Evolutionary conservation across 2,329 filamentous ascomycete species (phyloP).

Genomic region (Chaetomium sp.): DNA sequence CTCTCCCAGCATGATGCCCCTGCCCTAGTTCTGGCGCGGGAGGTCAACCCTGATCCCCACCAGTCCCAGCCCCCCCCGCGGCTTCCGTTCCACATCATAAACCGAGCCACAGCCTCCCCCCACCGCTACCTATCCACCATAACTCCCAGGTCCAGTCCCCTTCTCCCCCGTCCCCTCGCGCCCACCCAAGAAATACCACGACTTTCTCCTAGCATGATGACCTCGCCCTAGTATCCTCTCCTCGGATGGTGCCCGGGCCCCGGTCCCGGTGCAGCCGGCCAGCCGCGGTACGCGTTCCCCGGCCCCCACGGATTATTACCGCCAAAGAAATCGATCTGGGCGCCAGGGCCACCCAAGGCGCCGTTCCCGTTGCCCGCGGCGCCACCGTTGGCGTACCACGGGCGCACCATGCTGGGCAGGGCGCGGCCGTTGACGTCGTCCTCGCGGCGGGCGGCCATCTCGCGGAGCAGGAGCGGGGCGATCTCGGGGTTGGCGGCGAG

Average conservation of each 20-base stretch:
- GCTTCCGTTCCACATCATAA: no score
- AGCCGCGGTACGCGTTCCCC: neutral
- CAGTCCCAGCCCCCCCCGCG: no score
- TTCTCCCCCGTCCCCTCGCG: no score
- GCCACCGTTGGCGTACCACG: constrained; percentile 20
- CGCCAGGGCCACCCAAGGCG: neutral
- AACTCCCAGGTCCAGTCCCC: no score
- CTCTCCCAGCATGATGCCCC: neutral
- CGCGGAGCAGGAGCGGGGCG: constrained; percentile 49
- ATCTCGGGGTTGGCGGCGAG: constrained; percentile 50
- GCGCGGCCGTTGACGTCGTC: constrained; percentile 41
- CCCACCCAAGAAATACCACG: neutral
- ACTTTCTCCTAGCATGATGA: neutral
- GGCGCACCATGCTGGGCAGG: constrained; percentile 50
- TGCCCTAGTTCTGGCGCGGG: neutral
- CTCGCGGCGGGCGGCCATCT: constrained; percentile 50
- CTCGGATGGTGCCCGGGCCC: neutral
- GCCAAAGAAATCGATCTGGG: neutral
- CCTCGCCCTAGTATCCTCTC: neutral
- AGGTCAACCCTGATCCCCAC: no score
- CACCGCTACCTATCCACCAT: no score
- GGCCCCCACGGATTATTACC: no score
- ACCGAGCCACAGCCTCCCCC: no score
- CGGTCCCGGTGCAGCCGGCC: neutral
- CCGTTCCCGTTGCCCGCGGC: neutral